Base-by-base conservation (phyloP, 2,329 filamentous ascomycete genomes). In the Massarina eburnea region DNA sequence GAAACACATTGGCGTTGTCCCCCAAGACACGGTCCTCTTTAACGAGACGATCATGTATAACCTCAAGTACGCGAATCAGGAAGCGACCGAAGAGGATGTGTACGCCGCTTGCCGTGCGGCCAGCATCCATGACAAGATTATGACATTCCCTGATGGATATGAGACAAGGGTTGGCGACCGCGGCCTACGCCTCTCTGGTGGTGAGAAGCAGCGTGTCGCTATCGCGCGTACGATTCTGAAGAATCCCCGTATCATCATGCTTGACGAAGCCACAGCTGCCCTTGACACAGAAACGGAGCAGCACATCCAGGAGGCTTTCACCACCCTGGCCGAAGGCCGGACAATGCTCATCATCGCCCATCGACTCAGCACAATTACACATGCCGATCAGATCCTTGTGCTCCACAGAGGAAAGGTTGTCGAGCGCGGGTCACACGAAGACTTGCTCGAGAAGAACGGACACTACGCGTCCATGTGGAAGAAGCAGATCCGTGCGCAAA, bases 31-130 rank as follows among this genome's bases (percentile, higher is more conserved):
- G 4, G 88, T 95, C 5, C 77, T 96, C 35, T 96, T 96, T 79
- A 96, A 96, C 67, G 91, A 96, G 68, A 87, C 88, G 1, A 75
- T 96, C 52, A 94, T 96, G 89, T 96, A 95, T 74, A 96, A 96
- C 65, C 76, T 96, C 50, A 87, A 85, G 67, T 96, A 96, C 66
- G 91, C 91, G 48, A 92, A 92, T 54, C 88, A 89, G 34, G 71
- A 80, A 21, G 90, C 87, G 9, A 88, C 87, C 0, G 85, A 95
- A 48, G 87, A 92, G 56, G 84, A 96, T 21, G 84, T 96, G 2
- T 88, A 84, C 60, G 83, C 82, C 35, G 91, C 91, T 10, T 96
- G 91, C 68, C 81, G 82, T 51, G 90, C 90, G 19, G 91, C 91
- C 15, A 92, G 88, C 61, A 96, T 96, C 45, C 91, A 96, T 64